Base-by-base conservation (phyloP, 2,329 filamentous ascomycete genomes). In the Diaporthe australafricana region DNA sequence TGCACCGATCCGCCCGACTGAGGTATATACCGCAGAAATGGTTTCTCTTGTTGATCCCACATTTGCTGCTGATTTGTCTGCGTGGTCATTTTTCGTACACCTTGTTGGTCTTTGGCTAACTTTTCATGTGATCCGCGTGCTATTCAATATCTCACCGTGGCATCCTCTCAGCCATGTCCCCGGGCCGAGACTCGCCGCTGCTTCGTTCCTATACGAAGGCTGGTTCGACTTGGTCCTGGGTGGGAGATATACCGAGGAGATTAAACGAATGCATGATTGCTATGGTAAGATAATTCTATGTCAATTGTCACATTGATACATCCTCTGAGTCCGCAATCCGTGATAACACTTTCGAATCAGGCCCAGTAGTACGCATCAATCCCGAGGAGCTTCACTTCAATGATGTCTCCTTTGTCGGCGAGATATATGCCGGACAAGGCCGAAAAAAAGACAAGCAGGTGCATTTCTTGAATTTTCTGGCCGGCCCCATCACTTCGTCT, bases 341-440 rank as follows among this genome's bases (percentile, higher is more conserved):
- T n/a, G n/a, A n/a, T n/a, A n/a, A n/a, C n/a, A n/a, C n/a, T n/a
- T 20, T 53, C n/a, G 14, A 22, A 60, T 8, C 38, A 35, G 42
- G n/a, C 42, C 81, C 81, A 2, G 80, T 84, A 38, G 78, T 83
- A 5, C 77, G 82, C 12, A 83, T 84, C 53, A 83, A 76, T 56
- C 82, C 82, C 0, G 72, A 81, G 22, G 82, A 84, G 69, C 77
- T 83, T 3, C 82, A 83, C 70, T 83, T 81, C 75, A 77, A 75
- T 11, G 80, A 83, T 66, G 76, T 77, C 3, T 5, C 5, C 14
- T 45, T 45, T 11, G 40, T 11, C 40, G 40, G 14, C 40, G 40
- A 45, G 40, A 45, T 45, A 14, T 11, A 5, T 5, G 40, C 17
- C 14, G 14, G 40, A 5, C 5, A 3, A 7, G 40, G 5, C 5